A percentile compares a stretch with the other conserved stretches of the same genome.
These are phyloP conservation scores for Staphylotrichum longicolle DNA, from an alignment of 495 filamentous ascomycete genomes.

Conservation along the genomic window DNA sequence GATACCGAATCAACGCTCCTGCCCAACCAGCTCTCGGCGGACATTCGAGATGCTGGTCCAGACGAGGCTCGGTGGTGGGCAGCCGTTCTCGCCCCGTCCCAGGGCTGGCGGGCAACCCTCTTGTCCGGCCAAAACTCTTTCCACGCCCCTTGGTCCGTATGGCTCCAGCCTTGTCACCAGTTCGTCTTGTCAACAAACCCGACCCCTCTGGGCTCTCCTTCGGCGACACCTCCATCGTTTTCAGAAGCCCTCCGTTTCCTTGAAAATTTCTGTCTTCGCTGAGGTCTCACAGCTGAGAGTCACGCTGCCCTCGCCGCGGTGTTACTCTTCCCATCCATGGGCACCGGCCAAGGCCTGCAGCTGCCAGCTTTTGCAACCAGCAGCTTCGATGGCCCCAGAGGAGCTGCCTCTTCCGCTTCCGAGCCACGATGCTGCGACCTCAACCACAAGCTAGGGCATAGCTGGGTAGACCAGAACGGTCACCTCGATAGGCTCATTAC, in stretches of 20 bases:
- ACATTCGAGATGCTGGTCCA: conserved; percentile 30
- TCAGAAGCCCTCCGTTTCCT: conserved; percentile 6
- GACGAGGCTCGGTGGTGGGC: conserved; percentile 38
- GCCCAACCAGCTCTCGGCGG: conserved; percentile 13
- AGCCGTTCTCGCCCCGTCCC: conserved; percentile 31
- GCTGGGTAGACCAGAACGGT: not conserved
- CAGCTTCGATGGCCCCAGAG: not conserved
- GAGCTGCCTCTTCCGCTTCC: not conserved
- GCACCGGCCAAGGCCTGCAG: not conserved
- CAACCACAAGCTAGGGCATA: not conserved
- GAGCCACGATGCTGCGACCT: not conserved
- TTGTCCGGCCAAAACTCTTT: conserved; percentile 13
- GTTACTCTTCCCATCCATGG: conserved; percentile 4
- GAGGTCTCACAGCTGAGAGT: not conserved
- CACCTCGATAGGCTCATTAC: not conserved
- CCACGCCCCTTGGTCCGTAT: conserved; percentile 2
- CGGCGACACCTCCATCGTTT: not conserved
- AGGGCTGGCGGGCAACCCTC: conserved; percentile 32
- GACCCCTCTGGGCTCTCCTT: not conserved
- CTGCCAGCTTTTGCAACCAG: not conserved
- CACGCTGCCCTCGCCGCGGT: conserved; percentile 7
- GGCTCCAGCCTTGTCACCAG: not conserved
- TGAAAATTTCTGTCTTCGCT: not conserved
- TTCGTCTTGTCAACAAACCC: not conserved
- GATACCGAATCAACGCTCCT: not conserved